Conservation (phyloP, 176 grass and related monocot genomes). For the Rhipidocladum racemiflorum region DNA sequence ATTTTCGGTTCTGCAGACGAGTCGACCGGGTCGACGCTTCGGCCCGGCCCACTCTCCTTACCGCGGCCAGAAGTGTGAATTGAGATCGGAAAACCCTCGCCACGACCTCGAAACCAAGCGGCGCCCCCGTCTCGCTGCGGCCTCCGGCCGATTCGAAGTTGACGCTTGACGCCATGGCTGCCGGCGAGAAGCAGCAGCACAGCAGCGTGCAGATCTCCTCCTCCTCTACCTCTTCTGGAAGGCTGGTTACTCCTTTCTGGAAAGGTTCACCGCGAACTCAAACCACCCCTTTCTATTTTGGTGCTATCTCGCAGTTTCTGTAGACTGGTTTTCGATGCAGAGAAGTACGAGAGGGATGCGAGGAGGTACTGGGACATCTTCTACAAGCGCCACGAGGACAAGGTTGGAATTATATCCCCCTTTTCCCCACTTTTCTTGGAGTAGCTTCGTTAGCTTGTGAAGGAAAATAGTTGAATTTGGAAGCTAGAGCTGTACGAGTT, state of each 20-base stretch:
- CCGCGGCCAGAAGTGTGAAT: neutral
- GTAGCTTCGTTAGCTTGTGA: neutral
- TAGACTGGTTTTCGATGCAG: slow-evolving; percentile 34
- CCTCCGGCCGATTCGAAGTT: neutral
- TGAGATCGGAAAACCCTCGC: neutral
- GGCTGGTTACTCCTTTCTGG: slow-evolving; percentile 91
- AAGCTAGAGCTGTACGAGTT: neutral
- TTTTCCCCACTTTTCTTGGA: neutral
- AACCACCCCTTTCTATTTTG: neutral
- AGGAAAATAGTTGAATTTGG: neutral
- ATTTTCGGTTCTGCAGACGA: neutral
- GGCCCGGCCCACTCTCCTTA: neutral
- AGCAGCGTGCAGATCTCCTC: slow-evolving; percentile 46
- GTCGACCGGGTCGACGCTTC: neutral
- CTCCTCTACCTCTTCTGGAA: slow-evolving; percentile 48
- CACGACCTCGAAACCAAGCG: neutral
- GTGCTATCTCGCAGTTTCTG: neutral
- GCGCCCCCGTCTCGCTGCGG: neutral
- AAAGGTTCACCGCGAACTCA: slow-evolving; percentile 48
- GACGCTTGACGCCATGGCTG: slow-evolving; percentile 15
- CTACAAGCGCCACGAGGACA: slow-evolving; percentile 92
- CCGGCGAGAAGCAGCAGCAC: slow-evolving; percentile 34
- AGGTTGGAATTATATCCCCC: slow-evolving; percentile 25
- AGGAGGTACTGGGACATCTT: slow-evolving; percentile 97
- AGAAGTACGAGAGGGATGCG: slow-evolving; percentile 92